phyloP scores from a whole-genome alignment of 305 asterid species.

The Fraxinus albicans region DNA sequence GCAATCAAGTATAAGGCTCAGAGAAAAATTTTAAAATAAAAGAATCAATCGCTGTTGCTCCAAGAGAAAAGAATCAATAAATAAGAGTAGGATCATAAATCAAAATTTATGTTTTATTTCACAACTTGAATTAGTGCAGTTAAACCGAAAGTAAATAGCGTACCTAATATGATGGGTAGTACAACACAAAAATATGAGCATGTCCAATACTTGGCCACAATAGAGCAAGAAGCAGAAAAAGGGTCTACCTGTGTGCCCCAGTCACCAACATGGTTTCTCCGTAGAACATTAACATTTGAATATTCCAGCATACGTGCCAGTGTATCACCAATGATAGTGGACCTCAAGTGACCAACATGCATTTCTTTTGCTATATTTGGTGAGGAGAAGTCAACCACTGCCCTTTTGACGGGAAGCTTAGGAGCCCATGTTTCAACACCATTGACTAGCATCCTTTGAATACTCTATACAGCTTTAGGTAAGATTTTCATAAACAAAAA shows the following conservation, averaged over 20 bases:
- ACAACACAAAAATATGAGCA: slow-evolving; percentile 2
- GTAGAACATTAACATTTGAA: slow-evolving; percentile 79
- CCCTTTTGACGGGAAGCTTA: slow-evolving; percentile 66
- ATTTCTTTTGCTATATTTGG: slow-evolving; percentile 97
- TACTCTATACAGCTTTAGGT: slow-evolving; percentile 53
- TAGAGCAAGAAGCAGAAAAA: neutral
- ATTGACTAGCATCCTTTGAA: slow-evolving; percentile 72
- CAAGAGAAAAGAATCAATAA: neutral
- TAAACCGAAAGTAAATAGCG: neutral
- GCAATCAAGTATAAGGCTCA: neutral
- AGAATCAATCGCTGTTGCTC: neutral
- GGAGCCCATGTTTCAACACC: slow-evolving; percentile 94
- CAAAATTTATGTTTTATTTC: neutral
- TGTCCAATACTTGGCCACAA: slow-evolving; percentile 12
- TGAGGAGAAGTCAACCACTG: slow-evolving; percentile 90
- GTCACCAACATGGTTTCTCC: slow-evolving; percentile 94
- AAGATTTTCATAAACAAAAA: slow-evolving; percentile 4
- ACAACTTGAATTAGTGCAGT: neutral
- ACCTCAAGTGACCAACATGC: slow-evolving; percentile 97
- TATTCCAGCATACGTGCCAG: slow-evolving; percentile 90
- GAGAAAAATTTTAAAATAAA: neutral
- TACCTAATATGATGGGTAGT: neutral
- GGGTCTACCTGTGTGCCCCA: slow-evolving; percentile 92
- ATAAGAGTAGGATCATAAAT: neutral
- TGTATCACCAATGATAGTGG: slow-evolving; percentile 94